Conservation (phyloP, 495 filamentous ascomycete genomes). For the Hypoxylon fragiforme region DNA sequence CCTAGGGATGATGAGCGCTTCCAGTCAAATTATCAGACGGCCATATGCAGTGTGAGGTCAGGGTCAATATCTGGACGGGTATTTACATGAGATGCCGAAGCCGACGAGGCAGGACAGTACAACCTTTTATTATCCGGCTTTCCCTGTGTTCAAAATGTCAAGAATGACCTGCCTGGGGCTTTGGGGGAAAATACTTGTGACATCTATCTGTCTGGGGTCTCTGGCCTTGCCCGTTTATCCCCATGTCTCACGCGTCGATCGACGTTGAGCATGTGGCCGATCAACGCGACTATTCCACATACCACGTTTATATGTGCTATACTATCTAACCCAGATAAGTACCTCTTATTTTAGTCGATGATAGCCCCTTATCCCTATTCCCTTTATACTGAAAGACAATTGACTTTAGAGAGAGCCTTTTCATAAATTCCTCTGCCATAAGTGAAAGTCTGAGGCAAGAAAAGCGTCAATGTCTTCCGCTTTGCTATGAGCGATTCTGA, state of each 20-base stretch:
- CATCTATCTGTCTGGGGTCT: too few species aligned
- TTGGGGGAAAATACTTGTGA: too few species aligned
- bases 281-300: too few species aligned
- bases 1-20: background rate
- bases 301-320: background rate
- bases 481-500: too few species aligned
- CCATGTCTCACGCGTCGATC: slow-evolving; percentile 12
- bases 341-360: background rate
- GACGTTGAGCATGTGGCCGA: background rate
- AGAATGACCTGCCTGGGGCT: background rate
- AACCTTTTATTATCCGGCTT: too few species aligned
- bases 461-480: too few species aligned
- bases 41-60: slow-evolving; percentile 3
- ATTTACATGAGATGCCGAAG: slow-evolving; percentile 2
- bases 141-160: background rate
- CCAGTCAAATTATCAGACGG: background rate
- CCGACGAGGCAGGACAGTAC: background rate
- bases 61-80: slow-evolving; percentile 16
- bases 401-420: background rate
- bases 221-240: background rate
- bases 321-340: background rate
- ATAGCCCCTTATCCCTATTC: background rate
- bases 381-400: background rate
- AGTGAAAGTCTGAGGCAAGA: too few species aligned
- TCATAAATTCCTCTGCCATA: too few species aligned